These are phyloP conservation scores for Fusarium falciforme DNA, from an alignment of 2,329 filamentous ascomycete genomes.

Conservation along the genomic window DNA sequence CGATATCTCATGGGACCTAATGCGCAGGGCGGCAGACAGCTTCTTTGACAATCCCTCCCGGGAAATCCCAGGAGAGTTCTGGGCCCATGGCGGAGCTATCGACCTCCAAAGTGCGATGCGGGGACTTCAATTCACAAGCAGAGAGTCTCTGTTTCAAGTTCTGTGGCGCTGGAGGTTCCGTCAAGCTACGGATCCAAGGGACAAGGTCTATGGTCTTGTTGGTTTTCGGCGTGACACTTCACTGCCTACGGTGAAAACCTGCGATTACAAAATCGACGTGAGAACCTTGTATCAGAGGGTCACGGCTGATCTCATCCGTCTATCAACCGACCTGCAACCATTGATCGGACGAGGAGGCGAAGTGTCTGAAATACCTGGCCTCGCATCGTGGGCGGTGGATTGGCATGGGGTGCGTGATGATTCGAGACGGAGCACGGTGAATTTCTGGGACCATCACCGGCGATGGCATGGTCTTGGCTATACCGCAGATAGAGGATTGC, in stretches of 20 bases:
- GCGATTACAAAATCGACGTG: background rate
- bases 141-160: background rate
- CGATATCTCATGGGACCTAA: background rate
- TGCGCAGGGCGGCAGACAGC: background rate
- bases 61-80: background rate
- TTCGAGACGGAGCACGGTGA: background rate
- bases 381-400: background rate
- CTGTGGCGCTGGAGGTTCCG: slow-evolving; percentile 6
- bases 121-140: background rate
- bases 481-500: background rate
- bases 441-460: background rate
- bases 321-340: background rate
- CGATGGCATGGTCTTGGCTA: background rate
- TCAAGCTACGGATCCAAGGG: background rate
- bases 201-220: slow-evolving; percentile 1
- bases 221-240: background rate
- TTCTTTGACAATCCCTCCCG: background rate
- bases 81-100: background rate
- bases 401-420: background rate
- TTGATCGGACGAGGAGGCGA: slow-evolving; percentile 14
- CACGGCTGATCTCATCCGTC: background rate
- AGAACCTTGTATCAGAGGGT: background rate
- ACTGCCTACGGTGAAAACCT: background rate
- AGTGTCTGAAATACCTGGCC: slow-evolving; percentile 1
- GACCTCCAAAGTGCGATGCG: background rate